Evolutionary conservation across 805 yeast species (phyloP), one percentile per base, ranked within the genome.

Genomic region (Ogataea sp.): DNA sequence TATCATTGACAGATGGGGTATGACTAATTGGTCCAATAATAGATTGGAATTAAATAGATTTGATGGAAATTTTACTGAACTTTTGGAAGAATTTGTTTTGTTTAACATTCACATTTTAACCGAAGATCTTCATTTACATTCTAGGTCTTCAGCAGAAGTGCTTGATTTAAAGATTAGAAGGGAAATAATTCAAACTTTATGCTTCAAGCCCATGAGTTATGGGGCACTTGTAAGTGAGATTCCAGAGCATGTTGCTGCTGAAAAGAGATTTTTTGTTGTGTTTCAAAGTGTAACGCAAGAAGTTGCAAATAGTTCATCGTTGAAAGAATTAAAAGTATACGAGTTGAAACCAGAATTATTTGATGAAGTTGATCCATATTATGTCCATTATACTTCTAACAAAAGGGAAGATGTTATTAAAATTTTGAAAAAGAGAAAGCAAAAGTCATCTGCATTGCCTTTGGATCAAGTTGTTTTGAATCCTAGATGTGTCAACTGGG

Each of bases 181-280:
- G 32, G 96, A 89, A 49, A 76, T 90, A n/a, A 67, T 87, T 18
- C 97, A 93, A 52, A 71, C 78, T 2, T 64, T 90, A n/a, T 80
- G 94, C 45, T 84, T 86, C 63, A 78, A 79, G 24, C 80, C 83
- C 2, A 63, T 79, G 65, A 68, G 78, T 18, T 89, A 80, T 53
- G 75, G 93, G 3, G 83, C 83, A 40, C 59, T 93, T 16, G 70
- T 80, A 41, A 62, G 74, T 2, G 72, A 69, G 14, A 70, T 88
- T 2, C 90, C 96, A 0, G 97, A 88, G 37, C 83, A 80, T 48
- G 66, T 88, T 27, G 63, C 78, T 0, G 67, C 75, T 4, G 93
- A 86, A 41, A 85, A 83, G 45, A 63, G 76, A 20, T 88, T 90
- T 32, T 64, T 96, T 79, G 46, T 66, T 69, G 42, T 64, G 71